Conservation (phyloP, 495 filamentous ascomycete species). For the Tuber indicum region DNA sequence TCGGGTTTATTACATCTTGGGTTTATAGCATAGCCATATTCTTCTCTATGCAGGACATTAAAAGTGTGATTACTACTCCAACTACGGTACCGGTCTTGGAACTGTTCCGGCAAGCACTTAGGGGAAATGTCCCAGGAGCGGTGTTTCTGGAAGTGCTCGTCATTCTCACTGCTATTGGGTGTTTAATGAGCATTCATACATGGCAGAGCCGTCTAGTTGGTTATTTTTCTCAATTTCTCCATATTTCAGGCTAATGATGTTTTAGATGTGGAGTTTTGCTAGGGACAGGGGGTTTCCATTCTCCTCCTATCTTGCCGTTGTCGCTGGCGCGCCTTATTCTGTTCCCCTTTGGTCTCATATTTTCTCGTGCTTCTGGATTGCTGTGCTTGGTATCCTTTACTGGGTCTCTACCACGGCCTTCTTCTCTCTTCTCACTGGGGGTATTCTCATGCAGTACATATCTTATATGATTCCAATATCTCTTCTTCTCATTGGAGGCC, state of each 20-base stretch:
- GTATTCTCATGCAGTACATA: conserved; percentile 39
- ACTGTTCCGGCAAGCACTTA: conserved; percentile 32
- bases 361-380: conserved; percentile 32
- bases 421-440: conserved; percentile 29
- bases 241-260: background rate
- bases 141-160: conserved; percentile 30
- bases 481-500: conserved; percentile 27
- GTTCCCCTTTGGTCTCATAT: conserved; percentile 36
- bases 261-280: conserved; percentile 38
- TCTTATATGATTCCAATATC: conserved; percentile 34
- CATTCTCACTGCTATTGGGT: conserved; percentile 32
- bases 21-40: conserved; percentile 52
- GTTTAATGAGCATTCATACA: conserved; percentile 37
- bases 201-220: conserved; percentile 41
- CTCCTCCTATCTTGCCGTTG: conserved; percentile 22
- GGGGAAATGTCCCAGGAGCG: conserved; percentile 25
- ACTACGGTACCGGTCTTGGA: conserved; percentile 33
- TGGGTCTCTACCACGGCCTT: conserved; percentile 34
- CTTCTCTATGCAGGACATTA: conserved; percentile 49
- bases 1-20: conserved; percentile 50
- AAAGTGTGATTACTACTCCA: conserved; percentile 41
- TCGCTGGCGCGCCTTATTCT: conserved; percentile 18
- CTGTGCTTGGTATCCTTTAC: conserved; percentile 34
- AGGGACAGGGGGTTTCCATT: conserved; percentile 38
- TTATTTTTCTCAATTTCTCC: background rate